phyloP scores from a whole-genome alignment of 2,329 filamentous ascomycete genomes.

The Alternaria novae-zelandiae region DNA sequence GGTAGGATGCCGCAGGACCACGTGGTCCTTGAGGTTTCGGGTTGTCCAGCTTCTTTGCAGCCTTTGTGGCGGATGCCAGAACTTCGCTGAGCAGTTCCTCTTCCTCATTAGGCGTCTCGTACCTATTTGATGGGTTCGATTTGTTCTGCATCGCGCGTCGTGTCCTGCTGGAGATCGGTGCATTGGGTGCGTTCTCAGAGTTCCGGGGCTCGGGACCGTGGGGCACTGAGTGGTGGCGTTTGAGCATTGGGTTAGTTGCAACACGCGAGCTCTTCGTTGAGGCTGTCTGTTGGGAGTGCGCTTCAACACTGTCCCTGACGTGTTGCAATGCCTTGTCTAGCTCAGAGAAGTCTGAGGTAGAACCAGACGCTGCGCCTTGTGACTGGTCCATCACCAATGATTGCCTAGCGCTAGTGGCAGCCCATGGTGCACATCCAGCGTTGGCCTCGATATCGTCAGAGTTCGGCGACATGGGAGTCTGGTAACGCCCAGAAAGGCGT shows the following conservation, averaged over 20 bases:
- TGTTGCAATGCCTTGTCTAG: constrained; percentile 67
- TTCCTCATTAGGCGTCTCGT: constrained; percentile 95
- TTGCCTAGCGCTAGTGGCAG: constrained; percentile 75
- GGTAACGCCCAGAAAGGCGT: constrained; percentile 88
- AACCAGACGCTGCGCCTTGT: constrained; percentile 55
- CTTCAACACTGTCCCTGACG: constrained; percentile 65
- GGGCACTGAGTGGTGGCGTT: constrained; percentile 57
- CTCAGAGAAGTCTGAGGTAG: constrained; percentile 62
- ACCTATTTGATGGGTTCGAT: constrained; percentile 76
- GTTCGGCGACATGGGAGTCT: constrained; percentile 77
- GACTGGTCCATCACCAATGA: constrained; percentile 74
- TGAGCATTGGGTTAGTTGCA: constrained; percentile 55
- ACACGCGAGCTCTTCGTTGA: constrained; percentile 45
- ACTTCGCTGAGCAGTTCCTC: constrained; percentile 94
- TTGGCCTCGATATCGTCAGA: constrained; percentile 92
- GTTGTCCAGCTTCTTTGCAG: constrained; percentile 71
- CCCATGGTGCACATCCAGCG: constrained; percentile 88
- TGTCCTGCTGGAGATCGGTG: constrained; percentile 79
- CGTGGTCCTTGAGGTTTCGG: constrained; percentile 59
- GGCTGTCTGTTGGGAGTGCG: constrained; percentile 39
- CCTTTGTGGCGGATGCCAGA: constrained; percentile 76
- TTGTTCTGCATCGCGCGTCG: constrained; percentile 75
- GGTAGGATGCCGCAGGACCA: constrained; percentile 65
- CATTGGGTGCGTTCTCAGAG: constrained; percentile 59
- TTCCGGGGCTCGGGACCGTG: constrained; percentile 58